Evolutionary conservation across 306 rosid species (phyloP), one percentile per base, ranked within the genome.

Genomic region (Prunus mongolica): DNA sequence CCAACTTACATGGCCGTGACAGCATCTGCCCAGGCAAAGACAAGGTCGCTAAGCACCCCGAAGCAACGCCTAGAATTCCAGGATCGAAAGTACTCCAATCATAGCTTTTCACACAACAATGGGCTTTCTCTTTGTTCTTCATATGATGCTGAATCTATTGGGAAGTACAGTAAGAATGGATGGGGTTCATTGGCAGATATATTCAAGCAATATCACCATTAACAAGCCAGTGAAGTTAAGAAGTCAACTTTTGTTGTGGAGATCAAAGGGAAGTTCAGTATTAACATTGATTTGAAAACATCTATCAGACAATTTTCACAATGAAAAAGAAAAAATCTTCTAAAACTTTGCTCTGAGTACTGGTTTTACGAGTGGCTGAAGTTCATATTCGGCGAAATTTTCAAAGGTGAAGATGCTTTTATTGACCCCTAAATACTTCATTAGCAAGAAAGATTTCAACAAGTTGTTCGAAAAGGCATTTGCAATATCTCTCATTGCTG

Each of bases 1-100:
- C 89, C 86, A n/a, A 78, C 92, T 25, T 83, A 77, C 80, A 81
- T 85, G 96, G 82, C 88, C 27, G 78, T 80, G 24, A 84, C 92
- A 24, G 89, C 87, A 71, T 91, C 96, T 15, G 87, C 86, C 45
- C 86, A 79, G 82, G 96, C 86, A 30, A 91, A 86, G 79, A 85
- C 83, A 20, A 85, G 93, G 73, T 87, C 97, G 32, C 82, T 80
- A 79, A 91, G 96, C 78, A 88, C 89, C 46, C 93, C 93, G 44
- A 87, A 81, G 83, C 92, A 84, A 78, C 82, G 96, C 71, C 77
- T 82, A 61, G 82, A 81, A 45, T 86, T 74, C 62, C 57, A 81
- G 38, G 91, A 87, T 64, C 56, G 82, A 65, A 24, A 38, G 56
- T 78, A 57, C 74, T 74, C 81, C 45, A 65, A 73, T 78, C 78